Base-by-base conservation (phyloP, 23 red algal species). In the Gracilariopsis chorda region DNA sequence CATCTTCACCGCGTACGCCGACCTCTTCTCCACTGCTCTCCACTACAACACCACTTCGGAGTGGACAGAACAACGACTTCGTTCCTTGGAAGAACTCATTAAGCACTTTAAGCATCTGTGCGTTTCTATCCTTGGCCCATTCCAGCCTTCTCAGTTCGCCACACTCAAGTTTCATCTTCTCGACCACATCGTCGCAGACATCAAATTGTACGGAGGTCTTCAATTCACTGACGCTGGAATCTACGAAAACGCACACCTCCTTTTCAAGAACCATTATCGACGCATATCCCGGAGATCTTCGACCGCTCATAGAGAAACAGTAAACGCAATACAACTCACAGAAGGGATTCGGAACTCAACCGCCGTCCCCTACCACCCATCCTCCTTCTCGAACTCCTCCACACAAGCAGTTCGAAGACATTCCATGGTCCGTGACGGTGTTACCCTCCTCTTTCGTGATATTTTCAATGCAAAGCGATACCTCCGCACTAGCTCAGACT, bases 91-190 rank as follows among this genome's bases (percentile, higher is more conserved):
- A 16, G 27, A 17, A 12, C 42, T 28, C 7, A 51, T 75, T 14
- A 48, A 52, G 27, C 34, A 32, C 41, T 83, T 83, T 37, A 83
- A 83, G 57, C 8, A 52, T 39, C 41, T 0, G 33, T 17, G 35
- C 0, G 56, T 65, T n/a, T 0, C 49, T 36, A 2, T 82, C 21
- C 35, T 82, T 33, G 78, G 51, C 29, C 8, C 48, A 3, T 62
- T 61, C 1, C 78, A 82, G 19, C 19, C 11, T 17, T 63, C 55
- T 6, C 27, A 2, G 19, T 37, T 61, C 11, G 16, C 33, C n/a
- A 82, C 52, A 36, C 34, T 44, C 48, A 82, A 82, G 12, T 82
- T 53, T 14, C 78, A 82, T 40, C 13, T 82, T 20, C 78, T 82
- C 29, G 7, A 82, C 29, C 78, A 82, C 53, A 41, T 64, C 37